Percentiles rank a stretch among this genome's conserved stretches.
Evolutionary conservation across 2,329 filamentous ascomycete species (phyloP).

Genomic region (Tolypocladium endophyticum): DNA sequence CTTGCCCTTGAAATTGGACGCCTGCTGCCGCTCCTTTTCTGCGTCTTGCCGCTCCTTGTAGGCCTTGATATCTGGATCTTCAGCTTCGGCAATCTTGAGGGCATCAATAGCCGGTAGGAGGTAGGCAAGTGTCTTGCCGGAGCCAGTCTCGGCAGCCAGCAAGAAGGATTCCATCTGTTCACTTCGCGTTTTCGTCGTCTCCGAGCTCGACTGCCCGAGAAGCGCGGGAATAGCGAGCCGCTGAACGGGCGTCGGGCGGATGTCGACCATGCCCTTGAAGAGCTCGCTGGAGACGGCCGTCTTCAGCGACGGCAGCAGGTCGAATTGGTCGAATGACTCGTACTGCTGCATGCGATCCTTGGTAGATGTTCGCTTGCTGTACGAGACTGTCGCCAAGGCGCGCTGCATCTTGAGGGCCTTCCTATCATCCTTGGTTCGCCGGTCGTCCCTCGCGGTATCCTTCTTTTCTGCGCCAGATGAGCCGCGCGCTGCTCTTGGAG

Average conservation of each 20-base stretch:
- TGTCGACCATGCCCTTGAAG: conserved; percentile 61
- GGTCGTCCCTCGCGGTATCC: conserved; percentile 19
- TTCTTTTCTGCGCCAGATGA: background rate
- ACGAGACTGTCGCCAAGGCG: conserved; percentile 64
- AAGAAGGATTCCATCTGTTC: conserved; percentile 49
- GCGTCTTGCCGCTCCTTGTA: conserved; percentile 45
- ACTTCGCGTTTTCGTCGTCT: conserved; percentile 18
- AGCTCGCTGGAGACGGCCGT: conserved; percentile 63
- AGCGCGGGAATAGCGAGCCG: conserved; percentile 77
- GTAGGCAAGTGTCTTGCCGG: conserved; percentile 93
- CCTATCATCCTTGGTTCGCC: conserved; percentile 26
- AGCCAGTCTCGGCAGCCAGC: conserved; percentile 90
- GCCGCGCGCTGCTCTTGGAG: conserved; percentile 7
- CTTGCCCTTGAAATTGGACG: conserved; percentile 45
- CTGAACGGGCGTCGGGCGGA: conserved; percentile 82
- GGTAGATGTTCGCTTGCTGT: conserved; percentile 48
- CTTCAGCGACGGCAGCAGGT: conserved; percentile 61
- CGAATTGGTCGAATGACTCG: conserved; percentile 72
- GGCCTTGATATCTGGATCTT: conserved; percentile 46
- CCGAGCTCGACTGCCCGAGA: conserved; percentile 40
- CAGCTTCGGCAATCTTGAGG: conserved; percentile 63
- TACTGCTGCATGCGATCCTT: conserved; percentile 52
- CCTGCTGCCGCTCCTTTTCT: conserved; percentile 45
- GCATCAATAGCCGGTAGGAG: conserved; percentile 76
- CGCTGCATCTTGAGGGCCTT: conserved; percentile 94